phyloP scores from a whole-genome alignment of 495 filamentous ascomycete species.

The Daldinia loculata region DNA sequence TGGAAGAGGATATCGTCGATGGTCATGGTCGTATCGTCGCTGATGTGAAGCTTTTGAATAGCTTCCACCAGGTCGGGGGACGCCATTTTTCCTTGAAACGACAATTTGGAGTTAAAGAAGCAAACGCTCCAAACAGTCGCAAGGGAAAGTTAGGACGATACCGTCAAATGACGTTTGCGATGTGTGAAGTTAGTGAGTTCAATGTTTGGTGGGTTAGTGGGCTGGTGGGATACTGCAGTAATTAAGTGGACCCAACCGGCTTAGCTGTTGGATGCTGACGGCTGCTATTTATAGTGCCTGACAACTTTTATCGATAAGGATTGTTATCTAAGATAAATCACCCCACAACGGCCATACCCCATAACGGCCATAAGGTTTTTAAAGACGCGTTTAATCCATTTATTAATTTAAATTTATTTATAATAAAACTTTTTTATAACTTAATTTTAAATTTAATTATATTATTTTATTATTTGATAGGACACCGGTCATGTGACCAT shows the following conservation, averaged over 20 bases:
- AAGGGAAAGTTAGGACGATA: too few relatives aligned
- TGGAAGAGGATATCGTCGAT: conserved; percentile 68
- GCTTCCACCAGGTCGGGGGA: conserved; percentile 50
- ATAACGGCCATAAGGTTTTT: too few relatives aligned
- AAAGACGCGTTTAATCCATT: too few relatives aligned
- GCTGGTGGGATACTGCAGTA: conserved; percentile 6
- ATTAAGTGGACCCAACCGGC: not conserved
- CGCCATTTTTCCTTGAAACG: conserved; percentile 46
- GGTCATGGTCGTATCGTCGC: conserved; percentile 50
- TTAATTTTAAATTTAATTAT: too few relatives aligned
- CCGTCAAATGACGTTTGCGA: conserved; percentile 16
- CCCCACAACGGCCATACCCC: too few relatives aligned
- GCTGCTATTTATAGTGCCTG: not conserved
- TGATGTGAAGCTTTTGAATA: conserved; percentile 52
- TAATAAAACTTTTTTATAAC: too few relatives aligned
- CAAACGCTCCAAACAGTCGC: not conserved
- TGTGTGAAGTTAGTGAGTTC: conserved; percentile 2
- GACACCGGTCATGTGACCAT: too few relatives aligned
- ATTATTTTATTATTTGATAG: too few relatives aligned
- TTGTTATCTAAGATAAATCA: too few relatives aligned
- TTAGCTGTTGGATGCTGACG: not conserved
- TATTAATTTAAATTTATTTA: too few relatives aligned
- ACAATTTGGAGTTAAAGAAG: not conserved
- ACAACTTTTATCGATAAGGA: not conserved
- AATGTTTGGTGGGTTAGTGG: conserved; percentile 13